Evolutionary conservation across 2,329 filamentous ascomycete genomes (phyloP), one percentile per base, ranked within the genome.

Genomic region (Epichloe coenophiala): DNA sequence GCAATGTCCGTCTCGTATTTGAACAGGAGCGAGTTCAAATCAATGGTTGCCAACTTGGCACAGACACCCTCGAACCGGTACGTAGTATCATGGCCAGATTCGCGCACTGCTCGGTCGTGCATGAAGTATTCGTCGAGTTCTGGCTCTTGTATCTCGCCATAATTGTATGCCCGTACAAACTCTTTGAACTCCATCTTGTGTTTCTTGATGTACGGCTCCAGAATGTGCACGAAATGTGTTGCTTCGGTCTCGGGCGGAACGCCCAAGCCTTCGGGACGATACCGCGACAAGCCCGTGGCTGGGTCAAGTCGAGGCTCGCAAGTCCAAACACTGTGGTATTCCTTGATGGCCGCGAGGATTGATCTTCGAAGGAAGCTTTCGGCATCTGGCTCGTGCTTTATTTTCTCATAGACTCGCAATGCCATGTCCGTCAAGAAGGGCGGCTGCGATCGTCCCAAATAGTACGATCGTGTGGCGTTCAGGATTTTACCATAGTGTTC

Each of bases 371-470:
- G 74, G 65, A 97, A 96, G 0, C 95, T 88, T 47, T 81, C 68
- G 1, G 89, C 81, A 46, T 81, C 86, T 0, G 84, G 80, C 64
- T 95, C 86, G 58, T 89, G 83, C 71, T 89, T 88, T 67, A 96
- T 97, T 62, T 85, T 86, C 60, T 96, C 89, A 64, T 93, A 97
- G 41, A 95, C 88, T 50, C 89, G 84, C 47, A 97, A 74, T 11
- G 91, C 86, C 89, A 98, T 96, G 67, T 98, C 93, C 1, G 93
- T 98, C 51, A 98, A 72, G 70, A 98, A 97, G 0, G 93, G 93
- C 2, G 93, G 93, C 67, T 98, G 93, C 2, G 93, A 96, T 52
- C 93, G 84, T 56, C 81, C 85, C 15, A 98, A 81, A 63, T 98
- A 98, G 73, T 98, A 98, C 1, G 90, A 90, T 37, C 93, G 81